A percentile compares a stretch with the other conserved stretches of the same genome.
Evolutionary conservation across 441 rosid genomes (phyloP).

Genomic region (Viola pubescens): DNA sequence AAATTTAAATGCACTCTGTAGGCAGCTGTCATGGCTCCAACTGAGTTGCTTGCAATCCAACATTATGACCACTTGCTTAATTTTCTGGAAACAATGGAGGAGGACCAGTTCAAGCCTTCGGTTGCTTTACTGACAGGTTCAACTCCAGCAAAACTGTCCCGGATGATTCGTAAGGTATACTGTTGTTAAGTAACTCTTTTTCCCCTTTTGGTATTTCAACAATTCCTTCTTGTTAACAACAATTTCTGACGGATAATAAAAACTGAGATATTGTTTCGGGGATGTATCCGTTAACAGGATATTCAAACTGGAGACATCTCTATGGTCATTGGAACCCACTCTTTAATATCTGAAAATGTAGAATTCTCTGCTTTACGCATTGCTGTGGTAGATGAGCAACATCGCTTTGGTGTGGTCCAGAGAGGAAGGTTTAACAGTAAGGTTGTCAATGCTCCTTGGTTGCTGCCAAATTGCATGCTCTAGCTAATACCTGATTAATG

Average conservation of each 20-base stretch:
- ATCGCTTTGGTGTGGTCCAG: constrained; percentile 96
- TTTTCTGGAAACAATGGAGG: constrained; percentile 60
- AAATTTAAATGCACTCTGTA: constrained; percentile 19
- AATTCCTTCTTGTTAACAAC: no score
- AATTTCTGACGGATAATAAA: neutral
- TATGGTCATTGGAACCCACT: constrained; percentile 89
- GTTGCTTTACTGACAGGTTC: constrained; percentile 88
- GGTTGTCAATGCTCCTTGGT: constrained; percentile 40
- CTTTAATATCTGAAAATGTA: constrained; percentile 76
- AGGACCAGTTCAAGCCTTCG: constrained; percentile 53
- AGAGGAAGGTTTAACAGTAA: constrained; percentile 94
- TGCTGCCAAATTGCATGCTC: no score
- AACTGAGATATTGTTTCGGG: constrained; percentile 15
- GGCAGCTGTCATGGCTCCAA: constrained; percentile 99
- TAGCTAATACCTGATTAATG: no score
- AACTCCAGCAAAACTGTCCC: constrained; percentile 69
- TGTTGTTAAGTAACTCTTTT: neutral
- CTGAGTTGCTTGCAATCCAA: constrained; percentile 90
- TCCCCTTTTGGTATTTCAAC: no score
- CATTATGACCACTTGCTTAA: constrained; percentile 77
- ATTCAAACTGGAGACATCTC: constrained; percentile 78
- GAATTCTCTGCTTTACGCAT: constrained; percentile 82
- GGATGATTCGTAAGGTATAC: constrained; percentile 80
- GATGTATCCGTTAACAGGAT: constrained; percentile 43
- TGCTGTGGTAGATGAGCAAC: constrained; percentile 95